Conservation (phyloP, 371 early-diverging fungal genomes). For the Lichtheimia ornata region DNA sequence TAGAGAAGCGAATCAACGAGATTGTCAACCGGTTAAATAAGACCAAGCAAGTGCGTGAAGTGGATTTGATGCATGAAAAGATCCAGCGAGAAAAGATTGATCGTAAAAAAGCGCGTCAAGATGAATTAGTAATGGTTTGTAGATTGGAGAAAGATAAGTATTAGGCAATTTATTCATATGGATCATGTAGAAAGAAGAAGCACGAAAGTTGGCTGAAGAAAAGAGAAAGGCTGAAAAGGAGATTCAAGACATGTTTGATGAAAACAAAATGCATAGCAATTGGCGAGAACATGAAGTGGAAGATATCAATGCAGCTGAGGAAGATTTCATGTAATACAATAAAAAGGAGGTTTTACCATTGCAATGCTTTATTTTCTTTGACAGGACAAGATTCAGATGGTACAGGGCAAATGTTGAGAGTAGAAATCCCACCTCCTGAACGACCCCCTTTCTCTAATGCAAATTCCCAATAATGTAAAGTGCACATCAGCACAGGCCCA, state of each 20-base stretch:
- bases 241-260: slow-evolving; percentile 58
- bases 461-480: slow-evolving; percentile 54
- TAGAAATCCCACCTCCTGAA: slow-evolving; percentile 31
- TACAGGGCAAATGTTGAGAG: slow-evolving; percentile 48
- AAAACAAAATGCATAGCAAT: slow-evolving; percentile 63
- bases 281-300: slow-evolving; percentile 55
- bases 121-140: slow-evolving; percentile 49
- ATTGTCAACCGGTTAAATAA: slow-evolving; percentile 93
- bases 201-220: slow-evolving; percentile 31
- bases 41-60: slow-evolving; percentile 76
- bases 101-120: slow-evolving; percentile 45
- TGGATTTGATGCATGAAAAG: slow-evolving; percentile 79
- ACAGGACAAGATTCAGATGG: slow-evolving; percentile 9
- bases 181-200: slow-evolving; percentile 35
- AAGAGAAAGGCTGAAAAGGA: slow-evolving; percentile 52
- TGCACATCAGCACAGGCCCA: slow-evolving; percentile 45
- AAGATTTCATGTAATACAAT: slow-evolving; percentile 70
- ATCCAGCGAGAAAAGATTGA: slow-evolving; percentile 63
- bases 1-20: slow-evolving; percentile 78
- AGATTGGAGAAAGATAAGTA: neutral
- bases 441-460: slow-evolving; percentile 41
- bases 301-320: slow-evolving; percentile 64
- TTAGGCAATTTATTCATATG: no score
- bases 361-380: slow-evolving; percentile 11
- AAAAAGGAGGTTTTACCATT: slow-evolving; percentile 11